Conservation (phyloP, 176 grass and related monocot species). For the Eleusine coracana region DNA sequence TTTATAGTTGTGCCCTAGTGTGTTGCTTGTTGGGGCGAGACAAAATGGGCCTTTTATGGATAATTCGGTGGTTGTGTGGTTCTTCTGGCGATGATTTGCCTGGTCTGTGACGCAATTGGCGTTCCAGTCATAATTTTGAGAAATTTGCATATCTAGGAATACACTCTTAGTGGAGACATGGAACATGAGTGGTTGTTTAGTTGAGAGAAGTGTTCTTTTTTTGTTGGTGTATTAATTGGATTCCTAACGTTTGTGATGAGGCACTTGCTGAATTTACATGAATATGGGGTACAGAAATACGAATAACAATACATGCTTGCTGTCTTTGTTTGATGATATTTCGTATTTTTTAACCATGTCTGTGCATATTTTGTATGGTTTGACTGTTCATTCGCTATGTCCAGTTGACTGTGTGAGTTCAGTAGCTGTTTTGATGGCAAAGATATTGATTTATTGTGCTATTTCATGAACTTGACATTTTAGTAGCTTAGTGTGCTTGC, state of each 20-base stretch:
- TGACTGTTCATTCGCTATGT: neutral
- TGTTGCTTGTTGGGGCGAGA: neutral
- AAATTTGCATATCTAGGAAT: neutral
- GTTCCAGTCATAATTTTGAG: neutral
- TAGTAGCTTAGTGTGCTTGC: slow-evolving; percentile 14
- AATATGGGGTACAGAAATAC: neutral
- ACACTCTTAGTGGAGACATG: neutral
- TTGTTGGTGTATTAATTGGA: neutral
- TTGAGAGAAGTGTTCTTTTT: neutral
- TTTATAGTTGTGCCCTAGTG: neutral
- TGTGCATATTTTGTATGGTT: neutral
- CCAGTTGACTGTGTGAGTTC: neutral
- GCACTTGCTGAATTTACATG: neutral
- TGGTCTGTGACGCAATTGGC: neutral
- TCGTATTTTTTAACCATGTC: too few relatives aligned
- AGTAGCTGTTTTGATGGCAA: neutral
- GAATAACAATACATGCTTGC: neutral
- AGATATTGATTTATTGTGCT: too few relatives aligned
- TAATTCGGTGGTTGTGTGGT: neutral
- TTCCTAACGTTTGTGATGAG: neutral
- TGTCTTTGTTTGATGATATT: neutral
- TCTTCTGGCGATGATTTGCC: neutral
- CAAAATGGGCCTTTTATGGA: slow-evolving; percentile 1
- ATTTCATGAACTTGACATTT: neutral
- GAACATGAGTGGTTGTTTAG: neutral